These are phyloP conservation scores for Rugosomyces carneus DNA, from an alignment of 1,284 basidiomycete genomes.

Conservation along the genomic window DNA sequence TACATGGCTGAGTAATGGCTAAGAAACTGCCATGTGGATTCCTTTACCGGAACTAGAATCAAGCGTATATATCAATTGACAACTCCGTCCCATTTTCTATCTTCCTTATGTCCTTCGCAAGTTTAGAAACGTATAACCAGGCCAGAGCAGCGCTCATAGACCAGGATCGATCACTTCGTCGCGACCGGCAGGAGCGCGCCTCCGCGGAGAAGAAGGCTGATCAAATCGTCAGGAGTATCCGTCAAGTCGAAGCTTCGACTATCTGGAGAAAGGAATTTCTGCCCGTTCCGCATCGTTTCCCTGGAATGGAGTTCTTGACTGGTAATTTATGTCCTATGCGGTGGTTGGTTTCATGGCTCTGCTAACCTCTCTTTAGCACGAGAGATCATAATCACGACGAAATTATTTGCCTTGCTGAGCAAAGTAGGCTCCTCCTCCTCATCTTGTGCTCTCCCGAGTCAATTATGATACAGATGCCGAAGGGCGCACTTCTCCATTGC, in stretches of 20 bases:
- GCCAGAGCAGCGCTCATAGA: conserved; percentile 42
- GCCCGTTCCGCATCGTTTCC: conserved; percentile 55
- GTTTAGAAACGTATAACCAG: conserved; percentile 33
- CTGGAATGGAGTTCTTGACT: conserved; percentile 73
- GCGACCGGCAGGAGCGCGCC: conserved; percentile 28
- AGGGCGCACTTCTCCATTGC: conserved; percentile 65
- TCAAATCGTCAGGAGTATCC: conserved; percentile 45
- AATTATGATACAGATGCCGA: conserved; percentile 53
- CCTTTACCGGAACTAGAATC: no score
- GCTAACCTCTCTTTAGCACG: conserved; percentile 33
- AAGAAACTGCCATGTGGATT: no score
- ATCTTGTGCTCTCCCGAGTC: background rate
- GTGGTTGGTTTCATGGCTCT: background rate
- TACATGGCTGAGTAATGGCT: no score
- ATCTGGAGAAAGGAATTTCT: conserved; percentile 54
- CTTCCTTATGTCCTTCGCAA: conserved; percentile 2
- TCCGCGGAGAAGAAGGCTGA: conserved; percentile 48
- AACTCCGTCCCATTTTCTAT: background rate
- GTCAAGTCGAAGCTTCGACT: conserved; percentile 44
- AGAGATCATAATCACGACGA: conserved; percentile 50
- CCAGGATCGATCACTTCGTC: conserved; percentile 39
- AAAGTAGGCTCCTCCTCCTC: conserved; percentile 34
- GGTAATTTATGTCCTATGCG: conserved; percentile 33
- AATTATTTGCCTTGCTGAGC: conserved; percentile 51
- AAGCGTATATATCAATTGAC: background rate